phyloP scores from a whole-genome alignment of 2,329 filamentous ascomycete genomes.

The Elsinoe batatas region DNA sequence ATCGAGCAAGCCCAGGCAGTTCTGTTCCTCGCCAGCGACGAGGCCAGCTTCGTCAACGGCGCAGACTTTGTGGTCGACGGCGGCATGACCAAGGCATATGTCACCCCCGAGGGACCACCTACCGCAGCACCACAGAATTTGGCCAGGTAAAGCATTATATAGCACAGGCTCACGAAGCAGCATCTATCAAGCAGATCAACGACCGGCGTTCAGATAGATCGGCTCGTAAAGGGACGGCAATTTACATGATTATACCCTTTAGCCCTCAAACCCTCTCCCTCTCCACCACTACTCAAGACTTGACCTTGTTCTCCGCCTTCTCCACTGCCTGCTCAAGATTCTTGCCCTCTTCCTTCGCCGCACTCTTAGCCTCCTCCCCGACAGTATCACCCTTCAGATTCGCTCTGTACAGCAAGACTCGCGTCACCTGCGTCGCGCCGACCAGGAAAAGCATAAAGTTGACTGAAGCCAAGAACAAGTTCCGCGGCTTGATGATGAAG shows the following conservation, averaged over 20 bases:
- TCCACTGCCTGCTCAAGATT: slow-evolving; percentile 27
- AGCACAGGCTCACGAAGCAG: slow-evolving; percentile 1
- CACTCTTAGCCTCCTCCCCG: slow-evolving; percentile 35
- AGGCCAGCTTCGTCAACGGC: slow-evolving; percentile 82
- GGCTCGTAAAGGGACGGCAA: slow-evolving; percentile 1
- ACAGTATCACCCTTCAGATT: slow-evolving; percentile 44
- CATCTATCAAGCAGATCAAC: not conserved
- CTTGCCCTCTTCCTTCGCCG: slow-evolving; percentile 28
- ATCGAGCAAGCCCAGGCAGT: slow-evolving; percentile 87
- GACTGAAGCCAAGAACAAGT: slow-evolving; percentile 84
- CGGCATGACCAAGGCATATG: slow-evolving; percentile 87
- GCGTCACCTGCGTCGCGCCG: slow-evolving; percentile 68
- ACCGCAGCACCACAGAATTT: slow-evolving; percentile 38
- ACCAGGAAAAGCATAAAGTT: slow-evolving; percentile 96
- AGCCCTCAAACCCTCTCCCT: not conserved
- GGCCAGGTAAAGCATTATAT: slow-evolving; percentile 20
- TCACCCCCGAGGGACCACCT: slow-evolving; percentile 50
- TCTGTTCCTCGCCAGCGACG: slow-evolving; percentile 76
- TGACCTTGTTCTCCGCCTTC: slow-evolving; percentile 29
- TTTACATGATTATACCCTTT: slow-evolving; percentile 8
- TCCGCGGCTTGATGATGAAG: slow-evolving; percentile 89
- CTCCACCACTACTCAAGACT: not conserved
- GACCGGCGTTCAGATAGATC: slow-evolving; percentile 9
- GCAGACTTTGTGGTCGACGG: slow-evolving; percentile 93
- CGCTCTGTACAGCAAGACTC: slow-evolving; percentile 60